Base-by-base conservation (phyloP, 805 yeast genomes). In the Yarrowia porcina region DNA sequence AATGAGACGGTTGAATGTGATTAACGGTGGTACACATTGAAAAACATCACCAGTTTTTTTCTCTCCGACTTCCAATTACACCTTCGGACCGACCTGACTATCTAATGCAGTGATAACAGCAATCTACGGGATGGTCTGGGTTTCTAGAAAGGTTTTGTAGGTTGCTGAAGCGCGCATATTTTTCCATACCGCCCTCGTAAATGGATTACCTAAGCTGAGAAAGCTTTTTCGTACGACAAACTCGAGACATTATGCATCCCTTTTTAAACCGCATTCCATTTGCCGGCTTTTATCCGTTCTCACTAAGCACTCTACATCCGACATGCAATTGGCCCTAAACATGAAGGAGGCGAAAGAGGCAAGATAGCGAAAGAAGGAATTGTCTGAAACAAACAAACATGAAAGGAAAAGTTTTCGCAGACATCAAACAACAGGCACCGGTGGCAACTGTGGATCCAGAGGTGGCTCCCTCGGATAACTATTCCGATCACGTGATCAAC, bases 131-230 rank as follows among this genome's bases (percentile, higher is more conserved):
- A n/a, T n/a, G n/a, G n/a, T n/a, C n/a, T n/a, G n/a, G n/a, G 20
- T 28, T 30, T 30, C 25, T 18, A 20, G 25, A 45, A 45, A 45
- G 52, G 36, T 45, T 45, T 8, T 17, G 25, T 12, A 12, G 36
- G 36, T 20, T 45, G 36, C 36, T 30, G 18, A n/a, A 28, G 52
- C 52, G 36, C 20, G 52, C 52, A 45, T 45, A 45, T 28, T 20
- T n/a, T n/a, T n/a, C n/a, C n/a, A n/a, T n/a, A n/a, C n/a, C n/a
- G n/a, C n/a, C n/a, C n/a, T n/a, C n/a, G n/a, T n/a, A n/a, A n/a
- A n/a, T n/a, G n/a, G 52, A 30, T 45, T 45, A 45, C 36, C 52
- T 45, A 45, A 45, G 52, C 52, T 45, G 36, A 13, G 45, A 41
- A 23, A 21, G 3, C 4, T 23, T 41, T 23, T 13, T 6, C 12